A percentile compares a stretch with the other conserved stretches of the same genome.
phyloP scores from a whole-genome alignment of 208 protist genomes.

The Wallacemonas rigidus region DNA sequence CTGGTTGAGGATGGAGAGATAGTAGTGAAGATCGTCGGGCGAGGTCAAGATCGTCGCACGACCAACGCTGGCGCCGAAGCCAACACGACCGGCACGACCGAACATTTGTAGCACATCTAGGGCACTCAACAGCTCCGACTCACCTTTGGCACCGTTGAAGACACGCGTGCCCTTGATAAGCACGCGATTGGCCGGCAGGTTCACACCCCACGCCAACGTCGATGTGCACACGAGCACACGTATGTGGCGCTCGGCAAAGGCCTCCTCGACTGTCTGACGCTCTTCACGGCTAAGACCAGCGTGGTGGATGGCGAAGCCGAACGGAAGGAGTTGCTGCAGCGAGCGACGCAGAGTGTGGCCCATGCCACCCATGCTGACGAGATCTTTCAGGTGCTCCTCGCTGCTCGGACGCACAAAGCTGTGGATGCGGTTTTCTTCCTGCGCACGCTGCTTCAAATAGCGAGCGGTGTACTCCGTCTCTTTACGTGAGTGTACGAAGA shows the following conservation, averaged over 20 bases:
- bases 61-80: conserved; percentile 92
- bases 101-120: conserved; percentile 99
- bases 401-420: conserved; percentile 90
- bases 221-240: conserved; percentile 99
- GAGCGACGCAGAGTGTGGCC: conserved; percentile 37
- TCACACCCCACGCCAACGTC: conserved; percentile 99
- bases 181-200: conserved; percentile 99
- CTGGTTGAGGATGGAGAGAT: conserved; percentile 98
- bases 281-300: conserved; percentile 97
- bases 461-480: conserved; percentile 97
- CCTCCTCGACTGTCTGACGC: conserved; percentile 95
- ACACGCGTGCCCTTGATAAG: conserved; percentile 99
- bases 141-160: conserved; percentile 97
- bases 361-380: conserved; percentile 34
- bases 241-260: conserved; percentile 97
- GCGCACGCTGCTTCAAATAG: conserved; percentile 88
- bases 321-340: conserved; percentile 86
- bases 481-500: conserved; percentile 99
- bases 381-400: conserved; percentile 83
- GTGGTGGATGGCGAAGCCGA: conserved; percentile 99
- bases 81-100: conserved; percentile 97
- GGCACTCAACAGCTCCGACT: conserved; percentile 94
- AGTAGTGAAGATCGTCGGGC: conserved; percentile 97
- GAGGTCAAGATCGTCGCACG: conserved; percentile 98
- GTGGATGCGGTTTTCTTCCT: conserved; percentile 89